These are phyloP conservation scores for Phytopythium mirpurense DNA, from an alignment of 352 stramenopile species.

Conservation along the genomic window DNA sequence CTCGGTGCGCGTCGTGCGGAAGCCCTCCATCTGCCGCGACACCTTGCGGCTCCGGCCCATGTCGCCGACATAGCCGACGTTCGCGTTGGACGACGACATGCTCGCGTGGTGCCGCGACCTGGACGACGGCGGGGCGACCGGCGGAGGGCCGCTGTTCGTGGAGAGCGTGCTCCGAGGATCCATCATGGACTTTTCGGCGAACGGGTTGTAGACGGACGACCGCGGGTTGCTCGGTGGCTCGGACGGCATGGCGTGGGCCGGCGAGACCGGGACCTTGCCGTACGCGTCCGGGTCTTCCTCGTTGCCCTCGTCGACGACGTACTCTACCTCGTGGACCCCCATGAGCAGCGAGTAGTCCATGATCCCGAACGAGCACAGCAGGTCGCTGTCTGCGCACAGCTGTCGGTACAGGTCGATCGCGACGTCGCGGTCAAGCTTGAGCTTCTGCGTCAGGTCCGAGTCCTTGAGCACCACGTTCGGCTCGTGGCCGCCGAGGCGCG, in stretches of 20 bases:
- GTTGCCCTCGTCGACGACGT: constrained; percentile 68
- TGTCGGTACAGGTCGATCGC: constrained; percentile 72
- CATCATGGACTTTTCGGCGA: constrained; percentile 62
- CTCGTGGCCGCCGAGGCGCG: constrained; percentile 73
- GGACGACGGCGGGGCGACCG: constrained; percentile 16
- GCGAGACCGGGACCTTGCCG: constrained; percentile 10
- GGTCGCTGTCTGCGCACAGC: constrained; percentile 73
- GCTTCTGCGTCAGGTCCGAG: constrained; percentile 85
- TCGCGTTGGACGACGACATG: constrained; percentile 40
- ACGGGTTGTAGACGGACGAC: constrained; percentile 49
- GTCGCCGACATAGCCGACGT: constrained; percentile 5
- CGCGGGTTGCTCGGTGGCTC: constrained; percentile 13
- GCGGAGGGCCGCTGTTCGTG: constrained; percentile 19
- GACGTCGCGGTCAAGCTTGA: constrained; percentile 73
- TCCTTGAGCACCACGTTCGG: constrained; percentile 89
- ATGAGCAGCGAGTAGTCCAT: constrained; percentile 92
- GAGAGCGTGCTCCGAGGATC: constrained; percentile 42
- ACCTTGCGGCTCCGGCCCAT: constrained; percentile 39
- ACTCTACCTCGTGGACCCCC: constrained; percentile 87
- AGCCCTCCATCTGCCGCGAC: constrained; percentile 41
- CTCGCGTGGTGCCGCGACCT: constrained; percentile 56
- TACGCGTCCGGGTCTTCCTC: constrained; percentile 32
- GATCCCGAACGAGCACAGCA: constrained; percentile 86
- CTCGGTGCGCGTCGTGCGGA: constrained; percentile 25
- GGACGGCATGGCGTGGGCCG: background rate